Percentiles rank a stretch among this genome's conserved stretches.
Evolutionary conservation across 345 rosid genomes (phyloP).

Genomic region (Eucalyptus erythrocorys): DNA sequence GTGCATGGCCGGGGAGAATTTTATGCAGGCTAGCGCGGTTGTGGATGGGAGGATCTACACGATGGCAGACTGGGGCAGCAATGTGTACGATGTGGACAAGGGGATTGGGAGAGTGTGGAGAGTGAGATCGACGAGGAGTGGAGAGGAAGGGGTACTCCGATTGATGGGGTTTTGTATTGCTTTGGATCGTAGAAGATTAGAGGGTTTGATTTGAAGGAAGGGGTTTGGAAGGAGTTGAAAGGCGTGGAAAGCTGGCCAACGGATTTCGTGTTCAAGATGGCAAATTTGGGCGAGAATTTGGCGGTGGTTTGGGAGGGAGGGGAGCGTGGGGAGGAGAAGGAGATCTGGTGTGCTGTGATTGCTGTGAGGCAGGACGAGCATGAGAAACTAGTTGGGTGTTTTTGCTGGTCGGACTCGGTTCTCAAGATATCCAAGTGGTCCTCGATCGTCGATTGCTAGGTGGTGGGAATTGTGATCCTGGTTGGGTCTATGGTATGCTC

Average conservation of each 20-base stretch:
- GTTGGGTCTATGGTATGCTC: background rate
- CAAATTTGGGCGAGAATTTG: conserved; percentile 72
- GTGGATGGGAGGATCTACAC: conserved; percentile 49
- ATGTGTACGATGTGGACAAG: conserved; percentile 39
- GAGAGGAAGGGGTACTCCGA: conserved; percentile 84
- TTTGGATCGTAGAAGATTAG: conserved; percentile 82
- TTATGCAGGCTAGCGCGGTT: conserved; percentile 95
- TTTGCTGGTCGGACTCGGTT: conserved; percentile 48
- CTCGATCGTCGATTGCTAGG: conserved; percentile 53
- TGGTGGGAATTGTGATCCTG: conserved; percentile 38
- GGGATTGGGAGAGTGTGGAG: conserved; percentile 54
- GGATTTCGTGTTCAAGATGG: conserved; percentile 63
- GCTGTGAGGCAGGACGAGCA: conserved; percentile 28
- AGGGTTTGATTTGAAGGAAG: conserved; percentile 45
- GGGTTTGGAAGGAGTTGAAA: conserved; percentile 53
- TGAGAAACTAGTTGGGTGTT: conserved; percentile 52
- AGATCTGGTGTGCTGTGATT: conserved; percentile 72
- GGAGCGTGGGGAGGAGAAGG: conserved; percentile 34
- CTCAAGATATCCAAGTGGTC: conserved; percentile 40
- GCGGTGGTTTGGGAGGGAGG: conserved; percentile 74
- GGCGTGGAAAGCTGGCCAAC: conserved; percentile 58
- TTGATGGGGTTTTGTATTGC: conserved; percentile 55
- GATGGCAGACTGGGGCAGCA: conserved; percentile 80
- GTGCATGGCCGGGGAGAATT: no score
- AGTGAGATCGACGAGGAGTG: conserved; percentile 57